A percentile compares a stretch with the other conserved stretches of the same genome.
Conservation (phyloP, 2,329 filamentous ascomycete genomes). For the Fusarium algeriense region DNA sequence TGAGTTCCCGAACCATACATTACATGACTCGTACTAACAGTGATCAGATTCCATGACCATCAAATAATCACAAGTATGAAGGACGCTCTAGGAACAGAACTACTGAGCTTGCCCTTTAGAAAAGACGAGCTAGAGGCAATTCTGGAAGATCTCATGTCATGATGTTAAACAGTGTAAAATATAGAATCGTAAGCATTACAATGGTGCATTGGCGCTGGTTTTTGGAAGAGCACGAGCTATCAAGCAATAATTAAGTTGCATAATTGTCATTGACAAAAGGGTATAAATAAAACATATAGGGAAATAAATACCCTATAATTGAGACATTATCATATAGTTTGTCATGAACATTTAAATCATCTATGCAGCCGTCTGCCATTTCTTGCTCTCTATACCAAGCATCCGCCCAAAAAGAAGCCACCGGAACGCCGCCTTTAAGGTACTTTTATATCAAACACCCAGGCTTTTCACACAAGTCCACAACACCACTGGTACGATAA, state of each 20-base stretch:
- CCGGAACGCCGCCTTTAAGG: slow-evolving; percentile 31
- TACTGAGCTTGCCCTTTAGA: slow-evolving; percentile 85
- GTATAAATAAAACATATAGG: slow-evolving; percentile 32
- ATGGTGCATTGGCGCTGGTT: slow-evolving; percentile 19
- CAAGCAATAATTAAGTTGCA: slow-evolving; percentile 1
- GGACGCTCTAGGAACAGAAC: slow-evolving; percentile 85
- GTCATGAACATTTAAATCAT: slow-evolving; percentile 45
- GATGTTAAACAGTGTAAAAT: slow-evolving; percentile 17
- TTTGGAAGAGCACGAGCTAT: slow-evolving; percentile 7
- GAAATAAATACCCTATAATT: neutral
- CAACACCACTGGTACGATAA: slow-evolving; percentile 91
- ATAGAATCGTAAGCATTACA: slow-evolving; percentile 19
- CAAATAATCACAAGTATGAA: slow-evolving; percentile 94
- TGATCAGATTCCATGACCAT: slow-evolving; percentile 86
- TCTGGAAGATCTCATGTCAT: slow-evolving; percentile 75
- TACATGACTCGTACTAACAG: slow-evolving; percentile 45
- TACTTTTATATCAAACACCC: slow-evolving; percentile 59
- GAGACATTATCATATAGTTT: slow-evolving; percentile 12
- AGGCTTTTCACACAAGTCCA: slow-evolving; percentile 92
- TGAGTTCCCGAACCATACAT: slow-evolving; percentile 57
- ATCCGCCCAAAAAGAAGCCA: slow-evolving; percentile 1
- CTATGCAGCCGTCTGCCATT: slow-evolving; percentile 24
- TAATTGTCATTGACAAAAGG: slow-evolving; percentile 19
- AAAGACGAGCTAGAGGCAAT: slow-evolving; percentile 91
- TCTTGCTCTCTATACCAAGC: slow-evolving; percentile 21